Base-by-base conservation (phyloP, 2,329 filamentous ascomycete genomes). In the Claviceps maximensis region DNA sequence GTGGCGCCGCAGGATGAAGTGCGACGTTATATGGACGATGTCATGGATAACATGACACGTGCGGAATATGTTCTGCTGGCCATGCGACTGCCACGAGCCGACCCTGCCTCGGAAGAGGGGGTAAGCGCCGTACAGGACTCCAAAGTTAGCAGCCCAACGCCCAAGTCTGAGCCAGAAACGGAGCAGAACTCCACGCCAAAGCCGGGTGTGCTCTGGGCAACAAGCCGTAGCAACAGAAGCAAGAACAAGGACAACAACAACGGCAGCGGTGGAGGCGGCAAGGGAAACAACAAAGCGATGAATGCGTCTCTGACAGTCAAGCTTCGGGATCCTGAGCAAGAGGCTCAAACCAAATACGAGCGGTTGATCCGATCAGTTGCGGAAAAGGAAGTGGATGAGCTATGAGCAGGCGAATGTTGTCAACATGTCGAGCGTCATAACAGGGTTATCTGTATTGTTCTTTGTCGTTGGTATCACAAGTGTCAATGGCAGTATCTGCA, bases 41-140 rank as follows among this genome's bases (percentile, higher is more conserved):
- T 86, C 5, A 85, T 86, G 82, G 76, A 79, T 55, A 82, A 78
- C 56, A 83, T 82, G 75, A 84, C 80, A 9, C 74, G 83, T 36
- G 82, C 80, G 15, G 82, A 85, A 64, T 85, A 84, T 60, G 73
- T 85, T 4, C 67, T 85, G 23, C 69, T 86, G 29, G 82, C 82
- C 12, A 85, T 85, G 81, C 75, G 80, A 48, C 70, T 86, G 15
- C 81, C 82, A 0, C 74, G 74, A 49, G 65, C 56, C 17, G 57
- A 57, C 7, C 59, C 61, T 25, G 64, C 61, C n/a, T 65, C 68
- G 2, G 63, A 62, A 36, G 63, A 67, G 12, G 59, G 58, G 5
- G 56, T 53, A 12, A 54, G 53, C 21, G 54, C 31, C 4, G 42
- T 55, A 3, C 65, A 70, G 21, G 67, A 69, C 40, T 55, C 58